Base-by-base conservation (phyloP, 2,329 filamentous ascomycete species). In the Cladosporium sp. region DNA sequence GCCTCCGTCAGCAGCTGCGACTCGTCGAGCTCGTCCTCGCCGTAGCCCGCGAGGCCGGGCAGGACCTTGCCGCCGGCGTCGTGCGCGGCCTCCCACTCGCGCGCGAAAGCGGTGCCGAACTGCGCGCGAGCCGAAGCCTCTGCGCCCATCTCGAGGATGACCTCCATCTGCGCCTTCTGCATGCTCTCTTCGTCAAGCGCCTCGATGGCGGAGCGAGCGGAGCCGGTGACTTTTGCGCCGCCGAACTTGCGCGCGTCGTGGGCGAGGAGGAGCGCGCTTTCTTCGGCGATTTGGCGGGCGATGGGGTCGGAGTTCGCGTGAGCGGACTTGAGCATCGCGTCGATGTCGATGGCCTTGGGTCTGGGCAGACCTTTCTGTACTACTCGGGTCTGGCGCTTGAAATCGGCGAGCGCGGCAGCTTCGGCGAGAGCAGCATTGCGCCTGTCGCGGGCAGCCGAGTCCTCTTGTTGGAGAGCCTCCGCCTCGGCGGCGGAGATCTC, bases 301-400 rank as follows among this genome's bases (percentile, higher is more conserved):
- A 84, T 77, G 0, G 84, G 79, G 62, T 91, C 83, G 2, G 76
- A 65, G 4, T 85, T 71, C 10, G 77, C 70, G 2, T 80, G 77
- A 0, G 86, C 86, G 32, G 76, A 77, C 57, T 82, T 79, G 48
- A 90, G 66, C 59, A 97, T 72, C 1, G 77, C 76, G 46, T 84
- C 75, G 18, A 93, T 70, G 67, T 97, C 85, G 11, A 97, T 76
- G 2, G 78, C 72, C 1, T 78, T 77, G 1, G 93, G 90, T 42
- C 92, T 81, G 7, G 93, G 93, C 10, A 98, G 75, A 3, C 81
- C 82, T 60, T 80, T 84, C 71, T 97, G 92, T 70, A 96, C 84
- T n/a, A 95, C 91, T 65, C 95, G 90, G 1, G 88, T 95, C 62
- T 93, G 85, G 46, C 91, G 80, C 67, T 82, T 85, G 64, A 89